Percentiles rank a stretch among this genome's conserved stretches.
phyloP scores from a whole-genome alignment of 192 early-diverging fungal genomes.

The Gigaspora rosea region DNA sequence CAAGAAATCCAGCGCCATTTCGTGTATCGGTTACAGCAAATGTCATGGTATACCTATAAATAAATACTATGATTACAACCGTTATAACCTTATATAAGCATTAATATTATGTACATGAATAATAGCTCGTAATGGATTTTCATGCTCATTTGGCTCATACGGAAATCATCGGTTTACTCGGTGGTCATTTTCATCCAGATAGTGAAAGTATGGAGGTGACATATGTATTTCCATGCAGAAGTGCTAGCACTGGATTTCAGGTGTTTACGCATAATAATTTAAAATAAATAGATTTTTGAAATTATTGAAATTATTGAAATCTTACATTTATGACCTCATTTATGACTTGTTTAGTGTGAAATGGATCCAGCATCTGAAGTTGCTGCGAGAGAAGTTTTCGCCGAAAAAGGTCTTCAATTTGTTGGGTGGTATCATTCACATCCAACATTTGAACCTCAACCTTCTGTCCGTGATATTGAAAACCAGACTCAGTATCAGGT shows the following conservation, averaged over 20 bases:
- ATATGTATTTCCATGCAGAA: slow-evolving; percentile 78
- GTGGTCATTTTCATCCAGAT: slow-evolving; percentile 67
- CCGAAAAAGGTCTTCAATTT: slow-evolving; percentile 55
- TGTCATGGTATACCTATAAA: slow-evolving; percentile 49
- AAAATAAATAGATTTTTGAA: not conserved
- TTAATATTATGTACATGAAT: not conserved
- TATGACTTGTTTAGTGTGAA: slow-evolving; percentile 66
- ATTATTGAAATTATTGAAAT: not conserved
- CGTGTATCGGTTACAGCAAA: slow-evolving; percentile 49
- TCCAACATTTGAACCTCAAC: slow-evolving; percentile 88
- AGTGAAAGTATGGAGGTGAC: slow-evolving; percentile 57
- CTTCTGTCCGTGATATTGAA: slow-evolving; percentile 88
- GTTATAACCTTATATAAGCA: not conserved
- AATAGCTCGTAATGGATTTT: slow-evolving; percentile 86
- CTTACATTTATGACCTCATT: not conserved
- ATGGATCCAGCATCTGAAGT: slow-evolving; percentile 91
- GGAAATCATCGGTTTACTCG: slow-evolving; percentile 92
- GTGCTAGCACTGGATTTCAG: slow-evolving; percentile 77
- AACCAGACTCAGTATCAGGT: slow-evolving; percentile 88
- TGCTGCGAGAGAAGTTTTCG: slow-evolving; percentile 76
- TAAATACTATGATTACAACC: not conserved
- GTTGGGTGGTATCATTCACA: slow-evolving; percentile 99
- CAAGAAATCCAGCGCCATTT: slow-evolving; percentile 54
- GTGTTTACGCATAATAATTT: slow-evolving; percentile 17
- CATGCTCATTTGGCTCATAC: slow-evolving; percentile 89